Base-by-base conservation (phyloP, 306 rosid genomes). In the Sicyos baderoa region DNA sequence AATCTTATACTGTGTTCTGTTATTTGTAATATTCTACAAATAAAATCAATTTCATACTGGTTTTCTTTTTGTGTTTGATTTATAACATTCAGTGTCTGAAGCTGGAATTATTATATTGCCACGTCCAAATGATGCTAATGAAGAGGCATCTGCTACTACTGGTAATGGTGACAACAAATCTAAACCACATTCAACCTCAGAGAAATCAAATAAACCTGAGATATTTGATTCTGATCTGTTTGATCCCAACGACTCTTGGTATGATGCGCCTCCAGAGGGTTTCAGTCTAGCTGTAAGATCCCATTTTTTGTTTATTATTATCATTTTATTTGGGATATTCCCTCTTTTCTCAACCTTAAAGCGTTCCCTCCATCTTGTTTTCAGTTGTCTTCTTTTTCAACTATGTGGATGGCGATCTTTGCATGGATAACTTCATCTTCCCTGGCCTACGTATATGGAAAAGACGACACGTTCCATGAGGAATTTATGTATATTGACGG, bases 311-410 rank as follows among this genome's bases (percentile, higher is more conserved):
- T 10, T 18, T 16, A 52, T 15, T 54, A 35, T 42, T 8, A 9
- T 42, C 10, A 9, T 62, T 17, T 54, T 7, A 54, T 22, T 49
- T 68, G n/a, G 50, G 19, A 42, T 3, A 12, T 47, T 1, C 65
- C 25, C 32, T 58, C 18, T 23, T 5, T 72, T 16, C 12, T 2
- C 10, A 44, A 37, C 70, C 54, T 65, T 35, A 35, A 35, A 45
- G 14, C 44, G 14, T 63, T 42, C 4, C 18, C 10, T 42, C 25
- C 15, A 32, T 59, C 60, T 76, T 27, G 53, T 48, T 72, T 80
- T 66, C 83, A 93, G 99, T 81, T 93, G 78, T 88, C 97, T n/a
- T 81, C 91, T 82, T 90, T 90, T 80, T 91, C 96, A 68, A 85
- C 89, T 42, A 82, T 89, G 86, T 86, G 91, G 97, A 82, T 83